Evolutionary conservation across 2,329 filamentous ascomycete species (phyloP).

Genomic region (Amesomyces nigricolor): DNA sequence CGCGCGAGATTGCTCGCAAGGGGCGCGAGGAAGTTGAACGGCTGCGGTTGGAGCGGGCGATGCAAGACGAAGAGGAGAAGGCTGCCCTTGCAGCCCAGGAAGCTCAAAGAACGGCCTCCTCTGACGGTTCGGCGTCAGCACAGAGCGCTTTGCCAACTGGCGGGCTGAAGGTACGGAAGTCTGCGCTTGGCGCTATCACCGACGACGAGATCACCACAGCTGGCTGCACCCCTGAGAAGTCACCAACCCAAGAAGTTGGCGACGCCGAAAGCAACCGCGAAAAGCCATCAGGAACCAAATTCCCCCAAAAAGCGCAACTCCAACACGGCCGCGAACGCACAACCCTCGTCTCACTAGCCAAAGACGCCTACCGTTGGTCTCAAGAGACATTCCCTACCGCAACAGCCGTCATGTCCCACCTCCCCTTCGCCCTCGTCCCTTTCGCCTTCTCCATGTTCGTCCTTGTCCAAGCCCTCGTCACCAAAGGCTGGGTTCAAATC

Average conservation of each 20-base stretch:
- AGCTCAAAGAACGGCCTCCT: not conserved
- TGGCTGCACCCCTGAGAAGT: not conserved
- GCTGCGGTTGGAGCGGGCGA: slow-evolving; percentile 35
- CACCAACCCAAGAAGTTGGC: not conserved
- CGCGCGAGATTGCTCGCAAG: slow-evolving; percentile 54
- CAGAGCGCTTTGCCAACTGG: not conserved
- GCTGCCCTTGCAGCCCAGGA: not conserved
- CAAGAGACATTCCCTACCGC: slow-evolving; percentile 68
- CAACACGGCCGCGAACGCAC: slow-evolving; percentile 23
- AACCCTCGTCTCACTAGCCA: slow-evolving; percentile 49
- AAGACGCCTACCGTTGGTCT: slow-evolving; percentile 48
- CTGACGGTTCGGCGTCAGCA: not conserved
- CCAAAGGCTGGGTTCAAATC: slow-evolving; percentile 67
- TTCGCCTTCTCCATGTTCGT: slow-evolving; percentile 73
- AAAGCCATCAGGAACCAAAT: slow-evolving; percentile 1
- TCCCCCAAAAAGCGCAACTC: not conserved
- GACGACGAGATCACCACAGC: slow-evolving; percentile 1
- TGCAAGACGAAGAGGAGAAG: slow-evolving; percentile 8
- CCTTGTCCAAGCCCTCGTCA: slow-evolving; percentile 65
- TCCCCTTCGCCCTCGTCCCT: slow-evolving; percentile 63
- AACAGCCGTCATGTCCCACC: slow-evolving; percentile 57
- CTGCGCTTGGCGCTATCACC: not conserved
- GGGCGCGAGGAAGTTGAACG: slow-evolving; percentile 46
- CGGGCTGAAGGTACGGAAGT: not conserved
- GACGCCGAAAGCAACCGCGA: slow-evolving; percentile 11